A percentile compares a stretch with the other conserved stretches of the same genome.
These are phyloP conservation scores for Ustilago lituana DNA, from an alignment of 1,284 basidiomycete species.

Conservation along the genomic window DNA sequence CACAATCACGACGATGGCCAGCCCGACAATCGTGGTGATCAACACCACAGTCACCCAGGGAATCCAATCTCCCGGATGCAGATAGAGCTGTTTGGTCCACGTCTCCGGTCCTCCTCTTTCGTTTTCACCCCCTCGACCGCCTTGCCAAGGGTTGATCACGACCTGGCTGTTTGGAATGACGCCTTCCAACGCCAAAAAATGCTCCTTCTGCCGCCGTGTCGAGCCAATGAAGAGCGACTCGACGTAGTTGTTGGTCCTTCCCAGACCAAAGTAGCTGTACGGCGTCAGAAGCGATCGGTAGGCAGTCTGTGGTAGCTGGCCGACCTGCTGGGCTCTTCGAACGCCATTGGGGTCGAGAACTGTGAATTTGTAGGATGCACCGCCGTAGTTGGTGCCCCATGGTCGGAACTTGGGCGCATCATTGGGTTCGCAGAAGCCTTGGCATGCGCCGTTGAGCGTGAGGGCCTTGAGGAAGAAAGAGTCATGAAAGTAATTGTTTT, in stretches of 20 bases:
- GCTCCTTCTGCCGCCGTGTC: constrained; percentile 72
- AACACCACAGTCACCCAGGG: constrained; percentile 93
- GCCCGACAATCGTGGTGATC: constrained; percentile 76
- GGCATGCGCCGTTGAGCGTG: constrained; percentile 88
- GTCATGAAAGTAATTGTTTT: constrained; percentile 98
- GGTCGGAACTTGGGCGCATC: constrained; percentile 70
- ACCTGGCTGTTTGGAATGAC: constrained; percentile 97
- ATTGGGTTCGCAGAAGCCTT: constrained; percentile 74
- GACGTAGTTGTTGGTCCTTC: constrained; percentile 99
- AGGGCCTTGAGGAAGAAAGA: constrained; percentile 98
- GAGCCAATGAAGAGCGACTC: constrained; percentile 71
- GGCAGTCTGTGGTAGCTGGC: constrained; percentile 88
- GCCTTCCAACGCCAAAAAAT: constrained; percentile 91
- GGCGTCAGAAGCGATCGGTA: constrained; percentile 90
- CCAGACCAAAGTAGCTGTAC: constrained; percentile 94
- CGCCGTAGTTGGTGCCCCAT: constrained; percentile 91
- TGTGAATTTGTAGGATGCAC: constrained; percentile 96
- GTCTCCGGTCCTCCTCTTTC: constrained; percentile 53
- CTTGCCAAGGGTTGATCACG: constrained; percentile 83
- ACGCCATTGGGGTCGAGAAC: constrained; percentile 91
- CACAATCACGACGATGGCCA: constrained; percentile 84
- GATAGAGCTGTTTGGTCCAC: constrained; percentile 90
- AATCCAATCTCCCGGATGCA: constrained; percentile 96
- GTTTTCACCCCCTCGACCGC: constrained; percentile 50
- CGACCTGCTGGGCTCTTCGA: constrained; percentile 89